Evolutionary conservation across 2,329 filamentous ascomycete species (phyloP).

Genomic region (Thielaviopsis cerberus): DNA sequence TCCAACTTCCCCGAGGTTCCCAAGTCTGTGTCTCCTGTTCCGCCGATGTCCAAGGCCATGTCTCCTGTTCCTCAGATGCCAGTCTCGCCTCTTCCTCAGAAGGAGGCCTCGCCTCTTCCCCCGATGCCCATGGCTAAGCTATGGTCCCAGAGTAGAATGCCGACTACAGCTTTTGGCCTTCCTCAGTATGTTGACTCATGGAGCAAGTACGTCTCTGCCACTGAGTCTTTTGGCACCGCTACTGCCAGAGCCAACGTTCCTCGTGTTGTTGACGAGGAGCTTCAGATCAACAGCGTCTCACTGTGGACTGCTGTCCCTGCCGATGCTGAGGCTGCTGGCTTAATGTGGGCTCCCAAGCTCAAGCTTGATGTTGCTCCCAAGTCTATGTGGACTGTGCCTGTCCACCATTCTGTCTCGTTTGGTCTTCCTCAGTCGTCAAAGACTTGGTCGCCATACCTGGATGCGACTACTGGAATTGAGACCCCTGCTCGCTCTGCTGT

Average conservation of each 20-base stretch:
- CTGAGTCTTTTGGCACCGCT: neutral
- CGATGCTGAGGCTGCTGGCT: neutral
- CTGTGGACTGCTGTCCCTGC: neutral
- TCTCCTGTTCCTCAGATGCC: neutral
- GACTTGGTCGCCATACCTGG: neutral
- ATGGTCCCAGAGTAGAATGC: neutral
- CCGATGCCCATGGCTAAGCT: neutral
- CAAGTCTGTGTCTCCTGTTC: neutral
- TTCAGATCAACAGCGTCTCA: conserved; percentile 1
- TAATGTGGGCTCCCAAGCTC: neutral
- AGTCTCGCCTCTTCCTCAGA: neutral
- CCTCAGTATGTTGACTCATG: conserved; percentile 4
- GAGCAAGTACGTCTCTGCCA: conserved; percentile 6
- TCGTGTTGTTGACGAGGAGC: conserved; percentile 1
- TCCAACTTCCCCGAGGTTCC: conserved; percentile 1
- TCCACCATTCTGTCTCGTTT: neutral
- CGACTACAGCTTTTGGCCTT: conserved; percentile 2
- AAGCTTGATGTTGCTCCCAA: neutral
- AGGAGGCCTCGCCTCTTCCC: neutral
- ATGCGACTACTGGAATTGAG: neutral
- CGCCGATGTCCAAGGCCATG: neutral
- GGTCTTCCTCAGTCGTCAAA: neutral
- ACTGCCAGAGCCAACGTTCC: neutral
- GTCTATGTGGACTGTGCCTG: neutral
- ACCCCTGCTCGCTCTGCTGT: neutral